Base-by-base conservation (phyloP, 257 asterid genomes). In the Ophiorrhiza pumila region DNA sequence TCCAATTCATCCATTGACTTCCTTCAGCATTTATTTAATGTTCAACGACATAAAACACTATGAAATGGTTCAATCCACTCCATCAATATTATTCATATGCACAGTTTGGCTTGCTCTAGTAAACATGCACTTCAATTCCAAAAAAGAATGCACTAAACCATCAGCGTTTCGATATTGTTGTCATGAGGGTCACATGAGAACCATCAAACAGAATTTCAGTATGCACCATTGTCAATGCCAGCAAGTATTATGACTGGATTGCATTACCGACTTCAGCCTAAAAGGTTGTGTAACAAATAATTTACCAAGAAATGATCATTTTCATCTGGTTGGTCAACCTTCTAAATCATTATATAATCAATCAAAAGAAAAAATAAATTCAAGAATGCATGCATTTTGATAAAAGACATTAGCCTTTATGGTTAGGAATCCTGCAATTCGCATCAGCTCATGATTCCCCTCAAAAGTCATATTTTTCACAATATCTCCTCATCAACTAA, bases 401-500 rank as follows among this genome's bases (percentile, higher is more conserved):
- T 49, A 71, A 77, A 77, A 71, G 84, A 62, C 68, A 31, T 8
- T 27, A 35, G 70, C 41, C 76, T 76, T 76, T 80, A 52, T 68
- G 65, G 27, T 71, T 56, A 34, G 72, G 35, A 65, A 80, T 72
- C 70, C 74, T 61, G 46, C 53, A n/a, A 61, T 68, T 75, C 56
- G 59, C 46, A 75, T 50, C 39, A 75, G 66, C 65, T 47, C 71
- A 72, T 69, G 60, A 68, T 72, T 58, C 53, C n/a, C 67, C 29
- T 65, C 56, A 68, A 80, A 72, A 64, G 69, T 59, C 71, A 56
- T 34, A 31, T 80, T 76, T 77, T 76, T 76, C 71, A 29, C 69
- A 71, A 72, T 68, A 80, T 76, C 73, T 72, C 65, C 39, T 39
- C n/a, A n/a, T n/a, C 73, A 23, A 76, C 80, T 68, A 71, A 69